Percentiles rank a stretch among this genome's conserved stretches.
These are phyloP conservation scores for Hypomontagnella submonticulosa DNA, from an alignment of 495 filamentous ascomycete genomes.

Conservation along the genomic window DNA sequence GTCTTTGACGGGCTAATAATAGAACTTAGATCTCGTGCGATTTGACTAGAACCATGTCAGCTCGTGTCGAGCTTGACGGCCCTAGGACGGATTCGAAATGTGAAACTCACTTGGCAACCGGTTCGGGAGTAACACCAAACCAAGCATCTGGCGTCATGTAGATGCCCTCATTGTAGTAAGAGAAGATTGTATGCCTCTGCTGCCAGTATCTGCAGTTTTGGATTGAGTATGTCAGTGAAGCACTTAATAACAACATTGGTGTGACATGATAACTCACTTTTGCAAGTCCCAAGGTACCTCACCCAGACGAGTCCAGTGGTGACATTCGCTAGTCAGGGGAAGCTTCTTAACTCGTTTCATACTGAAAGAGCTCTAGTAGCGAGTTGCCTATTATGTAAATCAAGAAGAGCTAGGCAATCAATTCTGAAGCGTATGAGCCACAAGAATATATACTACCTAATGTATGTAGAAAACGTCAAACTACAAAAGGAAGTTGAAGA, in stretches of 20 bases:
- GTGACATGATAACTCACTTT: slow-evolving; percentile 63
- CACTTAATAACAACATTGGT: not conserved
- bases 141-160: slow-evolving; percentile 92
- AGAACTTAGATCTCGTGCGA: slow-evolving; percentile 76
- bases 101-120: slow-evolving; percentile 76
- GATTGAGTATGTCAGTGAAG: slow-evolving; percentile 1
- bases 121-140: slow-evolving; percentile 96
- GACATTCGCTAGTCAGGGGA: slow-evolving; percentile 64
- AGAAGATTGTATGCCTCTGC: slow-evolving; percentile 87
- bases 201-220: slow-evolving; percentile 76
- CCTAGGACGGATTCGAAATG: slow-evolving; percentile 18
- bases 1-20: slow-evolving; percentile 53
- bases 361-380: slow-evolving; percentile 14
- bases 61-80: slow-evolving; percentile 27
- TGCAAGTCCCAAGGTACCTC: slow-evolving; percentile 81
- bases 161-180: slow-evolving; percentile 82
- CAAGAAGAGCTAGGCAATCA: not conserved
- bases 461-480: not conserved
- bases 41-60: slow-evolving; percentile 64
- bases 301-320: slow-evolving; percentile 70
- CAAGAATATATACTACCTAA: no score
- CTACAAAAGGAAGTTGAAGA: slow-evolving; percentile 8
- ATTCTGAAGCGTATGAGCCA: not conserved
- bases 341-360: slow-evolving; percentile 50
- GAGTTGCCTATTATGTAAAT: slow-evolving; percentile 20